Conservation (phyloP, 163 green algal genomes). For the Scenedesmus sp. region DNA sequence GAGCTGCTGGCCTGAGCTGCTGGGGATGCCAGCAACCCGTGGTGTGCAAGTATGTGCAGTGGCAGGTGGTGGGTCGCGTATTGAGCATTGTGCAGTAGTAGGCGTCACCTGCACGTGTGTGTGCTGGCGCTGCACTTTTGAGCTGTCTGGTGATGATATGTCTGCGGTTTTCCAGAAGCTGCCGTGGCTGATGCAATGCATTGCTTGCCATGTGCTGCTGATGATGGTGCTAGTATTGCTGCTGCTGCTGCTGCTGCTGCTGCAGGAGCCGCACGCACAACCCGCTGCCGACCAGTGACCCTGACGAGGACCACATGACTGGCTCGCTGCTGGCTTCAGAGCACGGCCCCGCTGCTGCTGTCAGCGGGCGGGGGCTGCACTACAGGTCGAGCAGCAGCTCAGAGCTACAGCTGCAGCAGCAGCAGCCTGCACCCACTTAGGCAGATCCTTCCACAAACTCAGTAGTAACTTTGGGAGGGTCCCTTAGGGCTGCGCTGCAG, state of each 20-base stretch:
- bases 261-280: background rate
- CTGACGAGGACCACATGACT: conserved; percentile 22
- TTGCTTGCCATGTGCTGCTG: no score
- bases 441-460: no score
- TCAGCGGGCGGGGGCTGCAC: background rate
- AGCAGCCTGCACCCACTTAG: background rate
- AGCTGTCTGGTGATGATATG: no score
- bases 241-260: background rate
- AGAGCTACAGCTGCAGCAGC: background rate
- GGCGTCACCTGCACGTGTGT: no score
- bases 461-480: background rate
- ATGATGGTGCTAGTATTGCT: no score
- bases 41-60: no score
- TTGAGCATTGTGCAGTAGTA: no score
- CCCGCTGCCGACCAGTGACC: conserved; percentile 16
- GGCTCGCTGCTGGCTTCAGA: conserved; percentile 17
- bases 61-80: no score
- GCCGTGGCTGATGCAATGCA: no score
- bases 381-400: background rate
- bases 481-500: background rate
- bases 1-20: background rate
- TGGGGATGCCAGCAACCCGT: background rate
- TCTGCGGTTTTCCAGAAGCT: no score
- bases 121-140: no score
- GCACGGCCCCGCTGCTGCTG: conserved; percentile 4